Evolutionary conservation across 2,329 filamentous ascomycete species (phyloP).

Genomic region (Apiospora arundinis): DNA sequence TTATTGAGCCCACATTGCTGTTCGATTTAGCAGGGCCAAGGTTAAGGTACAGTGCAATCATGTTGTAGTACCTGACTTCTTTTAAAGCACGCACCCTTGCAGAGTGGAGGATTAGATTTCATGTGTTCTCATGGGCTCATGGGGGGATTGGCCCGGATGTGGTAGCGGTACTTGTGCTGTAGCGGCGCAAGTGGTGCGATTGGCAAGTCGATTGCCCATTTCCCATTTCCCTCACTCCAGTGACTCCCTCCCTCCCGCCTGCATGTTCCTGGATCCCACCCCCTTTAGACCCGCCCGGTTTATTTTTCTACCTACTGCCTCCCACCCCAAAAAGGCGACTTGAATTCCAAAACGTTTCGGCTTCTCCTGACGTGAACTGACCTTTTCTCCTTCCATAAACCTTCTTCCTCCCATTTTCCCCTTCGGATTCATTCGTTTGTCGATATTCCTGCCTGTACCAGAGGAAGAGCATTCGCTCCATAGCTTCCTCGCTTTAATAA

Average conservation of each 20-base stretch:
- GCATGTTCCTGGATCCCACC: slow-evolving; percentile 19
- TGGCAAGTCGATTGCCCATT: slow-evolving; percentile 1
- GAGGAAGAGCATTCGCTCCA: slow-evolving; percentile 44
- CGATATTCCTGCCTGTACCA: slow-evolving; percentile 39
- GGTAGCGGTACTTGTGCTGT: slow-evolving; percentile 2
- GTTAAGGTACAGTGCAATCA: slow-evolving; percentile 3
- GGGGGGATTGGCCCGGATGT: neutral
- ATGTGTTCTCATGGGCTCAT: neutral
- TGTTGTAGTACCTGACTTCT: slow-evolving; percentile 9
- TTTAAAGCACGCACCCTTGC: slow-evolving; percentile 16
- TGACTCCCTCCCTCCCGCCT: slow-evolving; percentile 16
- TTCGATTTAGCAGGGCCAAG: neutral
- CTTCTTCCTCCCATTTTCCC: slow-evolving; percentile 37
- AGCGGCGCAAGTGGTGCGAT: slow-evolving; percentile 1
- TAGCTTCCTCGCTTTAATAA: slow-evolving; percentile 45
- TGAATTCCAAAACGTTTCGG: slow-evolving; percentile 45
- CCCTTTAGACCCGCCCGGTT: slow-evolving; percentile 21
- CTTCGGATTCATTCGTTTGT: slow-evolving; percentile 48
- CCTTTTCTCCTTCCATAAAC: slow-evolving; percentile 36
- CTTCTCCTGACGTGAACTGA: slow-evolving; percentile 42
- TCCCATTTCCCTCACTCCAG: slow-evolving; percentile 18
- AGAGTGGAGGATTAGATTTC: slow-evolving; percentile 17
- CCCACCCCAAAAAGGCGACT: slow-evolving; percentile 22
- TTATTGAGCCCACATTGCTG: slow-evolving; percentile 3
- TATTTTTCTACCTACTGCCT: slow-evolving; percentile 15